These are phyloP conservation scores for Penicillium taxi DNA, from an alignment of 495 filamentous ascomycete genomes.

Conservation along the genomic window DNA sequence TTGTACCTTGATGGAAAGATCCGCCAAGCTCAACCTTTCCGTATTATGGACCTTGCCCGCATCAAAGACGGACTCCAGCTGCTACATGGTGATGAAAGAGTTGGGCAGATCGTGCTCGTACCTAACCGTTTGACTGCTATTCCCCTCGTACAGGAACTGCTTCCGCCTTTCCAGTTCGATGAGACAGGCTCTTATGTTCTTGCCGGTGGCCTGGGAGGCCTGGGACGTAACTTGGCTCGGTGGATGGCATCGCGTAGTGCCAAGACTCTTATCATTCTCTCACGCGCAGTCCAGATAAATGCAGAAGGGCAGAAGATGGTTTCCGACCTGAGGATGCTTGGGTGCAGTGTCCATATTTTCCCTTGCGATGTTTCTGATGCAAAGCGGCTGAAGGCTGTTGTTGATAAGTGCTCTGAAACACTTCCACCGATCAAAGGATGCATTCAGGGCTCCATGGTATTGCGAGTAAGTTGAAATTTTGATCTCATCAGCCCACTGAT, in stretches of 20 bases:
- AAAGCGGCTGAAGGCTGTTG: conserved; percentile 8
- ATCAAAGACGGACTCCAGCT: conserved; percentile 6
- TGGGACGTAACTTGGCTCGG: conserved; percentile 28
- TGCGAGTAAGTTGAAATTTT: conserved; percentile 19
- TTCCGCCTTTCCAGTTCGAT: conserved; percentile 15
- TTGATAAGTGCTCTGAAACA: conserved; percentile 1
- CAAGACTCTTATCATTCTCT: conserved; percentile 19
- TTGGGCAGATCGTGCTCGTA: conserved; percentile 10
- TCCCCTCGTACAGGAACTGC: conserved; percentile 8
- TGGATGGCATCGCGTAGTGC: conserved; percentile 35
- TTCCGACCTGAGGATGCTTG: conserved; percentile 4
- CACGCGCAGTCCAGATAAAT: conserved; percentile 11
- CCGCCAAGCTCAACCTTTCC: neutral
- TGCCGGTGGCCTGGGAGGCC: conserved; percentile 35
- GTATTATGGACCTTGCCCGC: conserved; percentile 6
- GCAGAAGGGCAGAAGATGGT: conserved; percentile 10
- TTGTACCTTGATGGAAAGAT: conserved; percentile 8
- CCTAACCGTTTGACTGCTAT: conserved; percentile 8
- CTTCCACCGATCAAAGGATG: conserved; percentile 30
- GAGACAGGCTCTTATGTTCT: conserved; percentile 15
- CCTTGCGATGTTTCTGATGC: conserved; percentile 17
- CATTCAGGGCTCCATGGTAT: conserved; percentile 36
- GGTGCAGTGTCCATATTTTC: conserved; percentile 14
- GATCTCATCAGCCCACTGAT: too few relatives aligned
- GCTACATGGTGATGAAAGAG: neutral